Percentiles rank a stretch among this genome's conserved stretches.
Conservation (phyloP, 495 filamentous ascomycete species). For the Neurospora pannonica region DNA sequence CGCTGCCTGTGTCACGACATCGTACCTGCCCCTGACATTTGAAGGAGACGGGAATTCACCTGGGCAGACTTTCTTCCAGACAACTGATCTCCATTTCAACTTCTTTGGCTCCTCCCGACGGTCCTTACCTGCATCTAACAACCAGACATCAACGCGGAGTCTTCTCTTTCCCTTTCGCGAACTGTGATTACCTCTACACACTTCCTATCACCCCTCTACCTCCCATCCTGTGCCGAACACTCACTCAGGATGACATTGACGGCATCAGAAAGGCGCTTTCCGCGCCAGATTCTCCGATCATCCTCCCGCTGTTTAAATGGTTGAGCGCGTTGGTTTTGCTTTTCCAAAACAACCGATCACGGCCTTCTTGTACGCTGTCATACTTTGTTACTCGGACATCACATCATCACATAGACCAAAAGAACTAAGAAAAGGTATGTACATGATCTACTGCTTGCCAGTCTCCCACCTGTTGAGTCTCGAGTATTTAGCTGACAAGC, state of each 20-base stretch:
- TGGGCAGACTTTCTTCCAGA: background rate
- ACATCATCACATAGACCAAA: background rate
- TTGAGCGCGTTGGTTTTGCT: background rate
- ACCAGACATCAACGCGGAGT: no score
- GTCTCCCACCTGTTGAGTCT: background rate
- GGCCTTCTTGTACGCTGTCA: background rate
- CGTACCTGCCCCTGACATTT: background rate
- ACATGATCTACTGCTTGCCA: background rate
- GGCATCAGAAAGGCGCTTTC: background rate
- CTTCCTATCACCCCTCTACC: background rate
- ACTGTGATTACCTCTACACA: background rate
- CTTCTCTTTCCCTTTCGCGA: no score
- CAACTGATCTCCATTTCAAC: no score
- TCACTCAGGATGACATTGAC: background rate
- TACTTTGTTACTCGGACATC: no score
- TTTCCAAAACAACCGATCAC: background rate
- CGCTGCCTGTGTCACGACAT: background rate
- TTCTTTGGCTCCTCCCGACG: no score
- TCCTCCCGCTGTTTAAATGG: background rate
- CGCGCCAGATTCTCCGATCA: background rate
- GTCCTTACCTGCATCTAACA: background rate
- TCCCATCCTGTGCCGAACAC: no score
- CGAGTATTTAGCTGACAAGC: background rate
- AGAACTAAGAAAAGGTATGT: background rate
- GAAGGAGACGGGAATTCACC: no score